A percentile compares a stretch with the other conserved stretches of the same genome.
phyloP scores from a whole-genome alignment of 768 basidiomycete species.

The Psilocybe subaeruginosa region DNA sequence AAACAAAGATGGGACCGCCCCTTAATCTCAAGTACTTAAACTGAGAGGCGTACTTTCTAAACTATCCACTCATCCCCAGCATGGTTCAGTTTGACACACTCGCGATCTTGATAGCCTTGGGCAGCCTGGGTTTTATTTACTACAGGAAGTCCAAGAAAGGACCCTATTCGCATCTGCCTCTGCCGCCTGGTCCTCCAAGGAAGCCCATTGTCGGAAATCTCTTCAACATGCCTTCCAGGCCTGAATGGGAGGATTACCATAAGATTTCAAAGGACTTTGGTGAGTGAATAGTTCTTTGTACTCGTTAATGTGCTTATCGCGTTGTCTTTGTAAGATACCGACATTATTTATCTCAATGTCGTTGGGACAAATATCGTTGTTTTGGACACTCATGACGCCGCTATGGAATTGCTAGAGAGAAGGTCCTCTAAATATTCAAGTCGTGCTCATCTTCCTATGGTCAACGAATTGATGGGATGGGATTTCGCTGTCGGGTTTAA shows the following conservation, averaged over 20 bases:
- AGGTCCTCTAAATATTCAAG: conserved; percentile 42
- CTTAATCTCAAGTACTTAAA: background rate
- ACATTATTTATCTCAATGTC: conserved; percentile 30
- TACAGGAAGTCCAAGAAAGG: background rate
- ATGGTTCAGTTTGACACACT: background rate
- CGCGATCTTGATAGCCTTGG: background rate
- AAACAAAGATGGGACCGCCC: background rate
- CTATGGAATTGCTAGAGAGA: conserved; percentile 43
- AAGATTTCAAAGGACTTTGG: conserved; percentile 39
- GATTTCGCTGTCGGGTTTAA: conserved; percentile 18
- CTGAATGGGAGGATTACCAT: conserved; percentile 37
- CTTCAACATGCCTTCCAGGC: conserved; percentile 28
- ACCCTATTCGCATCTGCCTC: conserved; percentile 10
- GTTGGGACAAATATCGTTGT: conserved; percentile 27
- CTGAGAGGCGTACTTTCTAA: background rate
- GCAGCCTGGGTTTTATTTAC: background rate
- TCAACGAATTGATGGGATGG: conserved; percentile 24
- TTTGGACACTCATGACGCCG: conserved; percentile 40
- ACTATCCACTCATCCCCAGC: background rate
- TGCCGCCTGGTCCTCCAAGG: conserved; percentile 40
- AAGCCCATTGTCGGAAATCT: conserved; percentile 42
- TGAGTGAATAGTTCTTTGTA: conserved; percentile 3
- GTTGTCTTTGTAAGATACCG: conserved; percentile 20
- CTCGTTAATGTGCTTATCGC: background rate
- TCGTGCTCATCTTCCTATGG: conserved; percentile 24